Base-by-base conservation (phyloP, 2,329 filamentous ascomycete species). In the Epicoccum nigrum region DNA sequence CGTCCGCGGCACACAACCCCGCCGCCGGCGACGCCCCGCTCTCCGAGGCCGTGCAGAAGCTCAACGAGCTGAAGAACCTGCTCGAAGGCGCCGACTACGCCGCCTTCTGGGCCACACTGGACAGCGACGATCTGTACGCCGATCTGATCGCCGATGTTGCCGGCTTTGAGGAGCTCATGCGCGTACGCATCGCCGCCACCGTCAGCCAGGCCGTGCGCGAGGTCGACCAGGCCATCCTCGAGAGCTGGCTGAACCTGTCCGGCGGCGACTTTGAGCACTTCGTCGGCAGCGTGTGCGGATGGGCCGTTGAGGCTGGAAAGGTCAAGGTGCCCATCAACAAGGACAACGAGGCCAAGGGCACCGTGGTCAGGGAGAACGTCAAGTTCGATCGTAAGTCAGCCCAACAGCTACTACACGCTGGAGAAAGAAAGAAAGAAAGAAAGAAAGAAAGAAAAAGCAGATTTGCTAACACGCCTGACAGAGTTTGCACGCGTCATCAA, bases 321-420 rank as follows among this genome's bases (percentile, higher is more conserved):
- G 86, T 97, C 58, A 84, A 85, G 74, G 84, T 99, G 49, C 94
- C 94, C 48, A 81, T 87, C 69, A 99, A 99, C 80, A 90, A 94
- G 71, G 94, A 99, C 54, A 73, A 73, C 54, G 93, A 97, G 84
- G 94, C 92, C 35, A 91, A 95, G 81, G 94, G 94, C 76, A 88
- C 92, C 32, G 89, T 97, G 74, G 95, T 97, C 69, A 85, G 92
- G 67, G 94, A 99, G 81, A 92, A 94, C 61, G 94, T 99, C 70
- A 91, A 89, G 76, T 87, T 96, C 54, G 90, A 94, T 63, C 91
- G 77, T 80, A 71, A 74, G 77, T 74, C 47, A n/a, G n/a, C n/a
- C n/a, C n/a, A n/a, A n/a, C n/a, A n/a, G n/a, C n/a, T n/a, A n/a
- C n/a, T n/a, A n/a, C n/a, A n/a, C n/a, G n/a, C n/a, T n/a, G n/a